These are phyloP conservation scores for Talaromyces ruber DNA, from an alignment of 495 filamentous ascomycete species.

Conservation along the genomic window DNA sequence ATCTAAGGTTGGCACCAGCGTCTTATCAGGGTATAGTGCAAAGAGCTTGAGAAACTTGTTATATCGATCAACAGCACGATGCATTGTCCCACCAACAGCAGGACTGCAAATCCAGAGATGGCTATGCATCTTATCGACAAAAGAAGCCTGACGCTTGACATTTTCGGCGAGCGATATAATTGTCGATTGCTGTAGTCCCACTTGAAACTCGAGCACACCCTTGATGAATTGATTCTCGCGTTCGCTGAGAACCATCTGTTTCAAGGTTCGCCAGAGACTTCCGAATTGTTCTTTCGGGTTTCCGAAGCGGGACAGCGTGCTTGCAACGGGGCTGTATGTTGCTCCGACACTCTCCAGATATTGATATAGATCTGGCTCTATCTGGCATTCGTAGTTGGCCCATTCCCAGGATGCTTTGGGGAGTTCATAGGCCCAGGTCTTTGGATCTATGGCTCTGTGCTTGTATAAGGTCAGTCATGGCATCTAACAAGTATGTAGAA, in stretches of 20 bases:
- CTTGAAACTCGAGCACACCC: background rate
- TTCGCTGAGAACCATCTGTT: background rate
- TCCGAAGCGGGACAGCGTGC: background rate
- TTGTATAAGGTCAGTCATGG: background rate
- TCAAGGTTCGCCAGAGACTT: background rate
- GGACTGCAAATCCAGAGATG: conserved; percentile 24
- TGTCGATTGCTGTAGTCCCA: background rate
- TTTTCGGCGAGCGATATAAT: conserved; percentile 2
- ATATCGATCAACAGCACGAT: conserved; percentile 16
- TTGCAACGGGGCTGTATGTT: background rate
- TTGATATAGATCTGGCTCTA: conserved; percentile 1
- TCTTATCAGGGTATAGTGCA: conserved; percentile 7
- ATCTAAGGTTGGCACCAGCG: conserved; percentile 18
- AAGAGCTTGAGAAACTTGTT: conserved; percentile 21
- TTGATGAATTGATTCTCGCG: background rate
- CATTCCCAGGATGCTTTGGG: background rate
- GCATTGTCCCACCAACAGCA: conserved; percentile 16
- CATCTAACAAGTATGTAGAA: background rate
- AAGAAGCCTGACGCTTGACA: conserved; percentile 14
- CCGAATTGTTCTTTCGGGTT: background rate
- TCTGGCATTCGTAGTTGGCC: background rate
- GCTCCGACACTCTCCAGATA: background rate
- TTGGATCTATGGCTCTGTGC: background rate
- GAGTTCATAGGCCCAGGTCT: background rate
- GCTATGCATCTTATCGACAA: conserved; percentile 18